These are phyloP conservation scores for Artemisia tridentata DNA, from an alignment of 129 eudicot genomes.

Conservation along the genomic window DNA sequence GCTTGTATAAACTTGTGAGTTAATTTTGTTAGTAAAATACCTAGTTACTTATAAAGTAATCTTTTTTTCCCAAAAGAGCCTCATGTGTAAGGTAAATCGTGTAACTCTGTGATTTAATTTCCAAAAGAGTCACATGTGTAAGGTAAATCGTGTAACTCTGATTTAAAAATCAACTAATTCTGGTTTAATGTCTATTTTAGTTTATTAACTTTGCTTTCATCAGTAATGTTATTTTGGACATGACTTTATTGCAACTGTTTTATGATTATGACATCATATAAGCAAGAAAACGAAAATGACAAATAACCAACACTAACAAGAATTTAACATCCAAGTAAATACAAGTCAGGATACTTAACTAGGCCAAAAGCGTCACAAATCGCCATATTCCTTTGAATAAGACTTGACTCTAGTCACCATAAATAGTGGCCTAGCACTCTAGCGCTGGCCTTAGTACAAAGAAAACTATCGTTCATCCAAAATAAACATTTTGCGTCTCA, in stretches of 20 bases:
- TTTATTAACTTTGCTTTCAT: too few species aligned
- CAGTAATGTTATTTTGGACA: too few species aligned
- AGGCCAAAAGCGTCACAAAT: not conserved
- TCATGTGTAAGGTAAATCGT: too few species aligned
- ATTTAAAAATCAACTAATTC: too few species aligned
- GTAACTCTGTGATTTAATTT: too few species aligned
- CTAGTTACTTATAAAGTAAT: too few species aligned
- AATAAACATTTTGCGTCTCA: conserved; percentile 3
- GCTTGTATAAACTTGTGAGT: too few species aligned
- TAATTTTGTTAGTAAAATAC: too few species aligned
- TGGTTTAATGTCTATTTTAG: too few species aligned
- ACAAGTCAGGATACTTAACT: not conserved
- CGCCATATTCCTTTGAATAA: not conserved
- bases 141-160: too few species aligned
- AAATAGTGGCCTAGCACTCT: not conserved
- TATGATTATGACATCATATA: not conserved
- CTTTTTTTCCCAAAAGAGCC: too few species aligned
- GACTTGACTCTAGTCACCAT: conserved; percentile 1
- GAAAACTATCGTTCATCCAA: not conserved
- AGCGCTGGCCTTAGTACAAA: not conserved
- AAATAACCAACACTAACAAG: not conserved
- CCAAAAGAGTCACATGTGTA: too few species aligned
- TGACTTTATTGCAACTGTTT: not conserved
- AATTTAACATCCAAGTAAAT: conserved; percentile 1
- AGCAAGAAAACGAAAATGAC: conserved; percentile 1